Percentiles rank a stretch among this genome's conserved stretches.
phyloP scores from a whole-genome alignment of 306 rosid species.

The Neltuma alba region DNA sequence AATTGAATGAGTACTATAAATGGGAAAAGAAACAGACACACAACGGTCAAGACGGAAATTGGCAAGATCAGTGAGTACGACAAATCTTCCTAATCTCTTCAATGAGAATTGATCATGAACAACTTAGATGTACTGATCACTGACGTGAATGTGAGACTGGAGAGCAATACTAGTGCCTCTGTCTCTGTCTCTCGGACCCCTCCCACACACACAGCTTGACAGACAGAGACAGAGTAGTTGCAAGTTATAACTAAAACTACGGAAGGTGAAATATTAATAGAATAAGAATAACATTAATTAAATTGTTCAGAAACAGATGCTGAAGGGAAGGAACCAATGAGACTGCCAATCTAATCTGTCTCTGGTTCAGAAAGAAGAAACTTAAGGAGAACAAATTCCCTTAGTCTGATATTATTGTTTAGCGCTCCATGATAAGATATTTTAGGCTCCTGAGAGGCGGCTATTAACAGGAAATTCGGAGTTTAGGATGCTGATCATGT shows the following conservation, averaged over 20 bases:
- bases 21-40: background rate
- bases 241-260: background rate
- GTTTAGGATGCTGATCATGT: background rate
- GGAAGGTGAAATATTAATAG: background rate
- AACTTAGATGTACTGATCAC: background rate
- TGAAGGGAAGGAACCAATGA: background rate
- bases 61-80: background rate
- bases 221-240: background rate
- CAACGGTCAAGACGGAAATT: background rate
- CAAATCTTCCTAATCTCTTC: background rate
- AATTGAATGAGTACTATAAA: background rate
- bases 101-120: background rate
- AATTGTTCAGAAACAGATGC: conserved; percentile 5
- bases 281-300: background rate
- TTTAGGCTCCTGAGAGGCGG: background rate
- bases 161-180: background rate
- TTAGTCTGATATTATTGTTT: background rate
- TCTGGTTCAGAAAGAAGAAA: conserved; percentile 4
- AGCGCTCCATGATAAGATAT: background rate
- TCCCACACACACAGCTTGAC: background rate
- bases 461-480: background rate
- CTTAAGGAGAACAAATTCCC: background rate
- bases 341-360: background rate
- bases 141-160: background rate
- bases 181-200: background rate